These are phyloP conservation scores for Tulasnella sp. DNA, from an alignment of 768 basidiomycete species.

Conservation along the genomic window DNA sequence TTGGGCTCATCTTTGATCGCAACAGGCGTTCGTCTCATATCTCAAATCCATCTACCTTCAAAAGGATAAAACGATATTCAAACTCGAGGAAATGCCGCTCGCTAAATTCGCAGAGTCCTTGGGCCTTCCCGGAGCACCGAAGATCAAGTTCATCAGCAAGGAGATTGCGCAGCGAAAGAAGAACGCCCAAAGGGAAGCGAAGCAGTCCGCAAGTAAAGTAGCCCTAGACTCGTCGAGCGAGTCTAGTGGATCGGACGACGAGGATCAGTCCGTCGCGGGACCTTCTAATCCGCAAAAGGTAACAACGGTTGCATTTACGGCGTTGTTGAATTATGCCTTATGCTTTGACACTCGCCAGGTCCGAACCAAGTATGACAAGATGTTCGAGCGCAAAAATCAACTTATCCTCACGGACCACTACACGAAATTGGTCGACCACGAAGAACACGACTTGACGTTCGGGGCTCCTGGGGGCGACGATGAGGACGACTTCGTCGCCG, in stretches of 20 bases:
- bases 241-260: constrained; percentile 18
- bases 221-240: constrained; percentile 17
- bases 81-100: constrained; percentile 66
- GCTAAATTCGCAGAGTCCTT: constrained; percentile 80
- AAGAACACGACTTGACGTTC: constrained; percentile 22
- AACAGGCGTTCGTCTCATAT: constrained; percentile 90
- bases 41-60: constrained; percentile 86
- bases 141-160: constrained; percentile 71
- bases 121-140: constrained; percentile 88
- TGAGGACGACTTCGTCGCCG: constrained; percentile 79
- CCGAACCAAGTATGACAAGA: constrained; percentile 88
- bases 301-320: background rate
- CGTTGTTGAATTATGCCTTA: background rate
- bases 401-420: constrained; percentile 86
- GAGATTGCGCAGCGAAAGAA: constrained; percentile 66
- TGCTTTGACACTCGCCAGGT: background rate
- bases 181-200: constrained; percentile 23
- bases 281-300: background rate
- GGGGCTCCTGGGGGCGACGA: constrained; percentile 16
- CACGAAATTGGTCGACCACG: constrained; percentile 68
- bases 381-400: constrained; percentile 96
- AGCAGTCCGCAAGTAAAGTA: constrained; percentile 37
- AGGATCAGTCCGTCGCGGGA: constrained; percentile 20
- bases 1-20: background rate
- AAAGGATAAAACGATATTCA: constrained; percentile 89